A percentile compares a stretch with the other conserved stretches of the same genome.
Conservation (phyloP, 768 basidiomycete genomes). For the Saitozyma podzolica region DNA sequence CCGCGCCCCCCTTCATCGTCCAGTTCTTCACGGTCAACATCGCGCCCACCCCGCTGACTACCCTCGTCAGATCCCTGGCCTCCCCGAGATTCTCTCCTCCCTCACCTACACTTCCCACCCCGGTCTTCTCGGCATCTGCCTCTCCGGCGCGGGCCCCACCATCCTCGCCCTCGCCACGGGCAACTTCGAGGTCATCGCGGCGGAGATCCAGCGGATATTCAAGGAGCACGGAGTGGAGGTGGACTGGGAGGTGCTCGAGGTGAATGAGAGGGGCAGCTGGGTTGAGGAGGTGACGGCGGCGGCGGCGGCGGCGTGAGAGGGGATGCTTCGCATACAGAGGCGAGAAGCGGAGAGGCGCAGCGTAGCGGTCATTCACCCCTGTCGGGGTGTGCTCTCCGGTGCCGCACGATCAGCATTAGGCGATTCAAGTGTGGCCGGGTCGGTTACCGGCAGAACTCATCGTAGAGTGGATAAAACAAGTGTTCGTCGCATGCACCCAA, state of each 20-base stretch:
- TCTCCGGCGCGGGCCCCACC: constrained; percentile 96
- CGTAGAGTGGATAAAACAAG: no score
- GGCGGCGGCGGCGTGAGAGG: constrained; percentile 1
- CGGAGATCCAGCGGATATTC: constrained; percentile 76
- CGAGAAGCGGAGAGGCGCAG: not conserved
- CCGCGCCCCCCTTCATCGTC: not conserved
- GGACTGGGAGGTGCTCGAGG: constrained; percentile 82
- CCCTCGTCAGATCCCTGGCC: constrained; percentile 79
- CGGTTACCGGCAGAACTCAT: no score
- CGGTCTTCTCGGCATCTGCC: constrained; percentile 93
- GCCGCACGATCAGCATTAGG: not conserved
- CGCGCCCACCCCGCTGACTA: not conserved
- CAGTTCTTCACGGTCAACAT: not conserved
- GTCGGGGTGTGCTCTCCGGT: not conserved
- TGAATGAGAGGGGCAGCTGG: constrained; percentile 57
- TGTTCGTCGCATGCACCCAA: no score
- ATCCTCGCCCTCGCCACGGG: constrained; percentile 89
- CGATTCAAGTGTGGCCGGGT: no score
- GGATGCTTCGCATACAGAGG: not conserved
- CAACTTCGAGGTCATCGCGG: constrained; percentile 80
- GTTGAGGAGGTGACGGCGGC: constrained; percentile 39
- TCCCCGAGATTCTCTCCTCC: constrained; percentile 83
- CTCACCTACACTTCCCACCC: constrained; percentile 88
- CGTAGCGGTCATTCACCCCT: no score
- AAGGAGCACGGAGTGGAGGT: constrained; percentile 70